Evolutionary conservation across 257 asterid species (phyloP).

Genomic region (Haberlea rhodopensis): DNA sequence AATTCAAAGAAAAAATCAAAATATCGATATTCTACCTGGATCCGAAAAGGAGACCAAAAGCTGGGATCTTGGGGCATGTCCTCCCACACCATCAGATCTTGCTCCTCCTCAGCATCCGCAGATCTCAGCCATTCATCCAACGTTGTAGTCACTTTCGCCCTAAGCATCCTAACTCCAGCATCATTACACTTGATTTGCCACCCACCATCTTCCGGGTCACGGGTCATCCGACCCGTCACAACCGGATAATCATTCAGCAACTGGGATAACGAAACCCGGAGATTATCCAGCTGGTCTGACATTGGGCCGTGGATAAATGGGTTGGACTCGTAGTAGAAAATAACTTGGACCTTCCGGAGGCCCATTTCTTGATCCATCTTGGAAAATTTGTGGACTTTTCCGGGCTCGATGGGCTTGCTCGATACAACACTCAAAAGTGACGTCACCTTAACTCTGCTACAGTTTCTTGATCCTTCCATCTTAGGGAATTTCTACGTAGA

Average conservation of each 20-base stretch:
- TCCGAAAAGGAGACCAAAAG: constrained; percentile 66
- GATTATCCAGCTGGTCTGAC: constrained; percentile 40
- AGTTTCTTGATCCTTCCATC: constrained; percentile 26
- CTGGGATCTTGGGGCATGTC: constrained; percentile 50
- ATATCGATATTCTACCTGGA: constrained; percentile 41
- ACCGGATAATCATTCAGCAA: constrained; percentile 47
- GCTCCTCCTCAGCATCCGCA: constrained; percentile 46
- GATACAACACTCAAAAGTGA: constrained; percentile 49
- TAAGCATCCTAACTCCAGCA: constrained; percentile 62
- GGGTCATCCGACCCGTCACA: constrained; percentile 57
- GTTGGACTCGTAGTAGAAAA: constrained; percentile 49
- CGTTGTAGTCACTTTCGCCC: constrained; percentile 40
- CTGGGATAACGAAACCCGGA: constrained; percentile 38
- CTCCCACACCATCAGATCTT: constrained; percentile 65
- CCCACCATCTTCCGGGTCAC: constrained; percentile 32
- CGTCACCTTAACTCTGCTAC: constrained; percentile 32
- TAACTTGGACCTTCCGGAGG: constrained; percentile 37
- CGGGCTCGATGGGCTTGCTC: constrained; percentile 43
- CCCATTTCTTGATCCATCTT: constrained; percentile 46
- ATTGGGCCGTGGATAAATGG: constrained; percentile 42
- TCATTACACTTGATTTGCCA: constrained; percentile 61
- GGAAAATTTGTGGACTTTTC: constrained; percentile 34
- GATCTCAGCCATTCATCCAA: constrained; percentile 66
- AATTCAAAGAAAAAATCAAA: not conserved
- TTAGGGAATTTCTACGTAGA: no score